Base-by-base conservation (phyloP, 75 land plant species). In the Pinus albicaulis region DNA sequence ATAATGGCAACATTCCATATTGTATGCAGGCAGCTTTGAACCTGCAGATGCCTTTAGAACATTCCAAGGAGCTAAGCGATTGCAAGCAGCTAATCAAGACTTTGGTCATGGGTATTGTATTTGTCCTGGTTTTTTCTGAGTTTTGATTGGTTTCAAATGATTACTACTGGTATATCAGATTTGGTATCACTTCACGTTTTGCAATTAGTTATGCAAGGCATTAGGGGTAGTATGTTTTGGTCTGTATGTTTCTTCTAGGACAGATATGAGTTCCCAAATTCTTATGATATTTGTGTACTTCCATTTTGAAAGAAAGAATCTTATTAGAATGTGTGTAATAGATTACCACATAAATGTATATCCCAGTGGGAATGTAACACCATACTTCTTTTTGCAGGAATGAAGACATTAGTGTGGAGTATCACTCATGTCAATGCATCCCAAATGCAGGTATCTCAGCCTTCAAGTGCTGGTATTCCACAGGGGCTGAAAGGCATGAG, bases 331-430 rank as follows among this genome's bases (percentile, higher is more conserved):
- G 11, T 48, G 53, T 48, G 12, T 12, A 48, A 48, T 48, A 48
- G 53, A 48, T 48, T 48, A 48, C 53, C 10, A 1, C 10, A 48
- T 1, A 10, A 48, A 10, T 48, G 53, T 48, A 48, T 11, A 11
- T 48, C 53, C 53, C 11, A 10, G 11, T 10, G 53, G 53, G 12
- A 48, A 48, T 48, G 53, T 48, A 71, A 70, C 57, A 24, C 34
- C 15, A 20, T 63, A 16, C 24, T 57, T 55, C 17, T 59, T 52
- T 81, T 20, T 81, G 57, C 86, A 98, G 99, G 99, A 80, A 95
- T 98, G 99, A 98, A 95, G 85, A 98, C 99, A 11, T 84, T 98
- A 56, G 85, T 98, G 22, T 98, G 99, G 99, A 95, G 99, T 73
- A 98, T 98, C 72, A 93, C 92, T 56, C 86, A 95, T 89, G 87